Conservation (phyloP, 2,329 filamentous ascomycete genomes). For the Fusarium illudens region DNA sequence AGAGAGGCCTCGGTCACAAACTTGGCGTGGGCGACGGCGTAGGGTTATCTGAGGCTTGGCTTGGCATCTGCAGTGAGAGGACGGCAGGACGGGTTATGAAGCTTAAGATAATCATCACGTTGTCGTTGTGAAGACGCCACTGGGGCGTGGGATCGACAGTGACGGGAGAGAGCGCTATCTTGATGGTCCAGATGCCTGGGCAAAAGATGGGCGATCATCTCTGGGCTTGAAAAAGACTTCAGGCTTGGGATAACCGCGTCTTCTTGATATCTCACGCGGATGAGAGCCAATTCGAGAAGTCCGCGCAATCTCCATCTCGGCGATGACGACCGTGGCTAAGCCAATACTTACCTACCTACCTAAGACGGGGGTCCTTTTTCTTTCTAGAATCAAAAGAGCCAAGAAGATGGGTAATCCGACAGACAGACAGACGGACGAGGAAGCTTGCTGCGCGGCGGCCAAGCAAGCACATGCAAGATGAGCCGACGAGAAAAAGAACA, state of each 20-base stretch:
- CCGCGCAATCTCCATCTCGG: neutral
- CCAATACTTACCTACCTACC: neutral
- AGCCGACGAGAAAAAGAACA: neutral
- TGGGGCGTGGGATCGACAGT: neutral
- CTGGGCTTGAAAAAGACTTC: neutral
- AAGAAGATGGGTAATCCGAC: neutral
- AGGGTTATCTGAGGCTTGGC: slow-evolving; percentile 3
- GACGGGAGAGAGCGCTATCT: neutral
- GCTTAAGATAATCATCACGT: neutral
- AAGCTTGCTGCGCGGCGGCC: neutral
- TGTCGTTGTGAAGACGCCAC: neutral
- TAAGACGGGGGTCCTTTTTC: neutral
- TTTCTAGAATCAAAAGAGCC: slow-evolving; percentile 2
- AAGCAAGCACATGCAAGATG: slow-evolving; percentile 5
- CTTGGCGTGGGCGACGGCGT: neutral
- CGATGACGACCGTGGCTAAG: neutral
- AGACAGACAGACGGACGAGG: neutral
- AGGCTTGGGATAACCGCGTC: neutral
- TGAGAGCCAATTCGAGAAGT: neutral
- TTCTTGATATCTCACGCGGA: neutral
- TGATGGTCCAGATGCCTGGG: neutral
- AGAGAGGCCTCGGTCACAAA: slow-evolving; percentile 4
- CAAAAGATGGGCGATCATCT: neutral
- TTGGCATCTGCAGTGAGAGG: neutral
- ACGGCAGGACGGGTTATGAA: neutral